A percentile compares a stretch with the other conserved stretches of the same genome.
phyloP scores from a whole-genome alignment of 139 green algal species.

The Chlamydomonas eustigma region DNA sequence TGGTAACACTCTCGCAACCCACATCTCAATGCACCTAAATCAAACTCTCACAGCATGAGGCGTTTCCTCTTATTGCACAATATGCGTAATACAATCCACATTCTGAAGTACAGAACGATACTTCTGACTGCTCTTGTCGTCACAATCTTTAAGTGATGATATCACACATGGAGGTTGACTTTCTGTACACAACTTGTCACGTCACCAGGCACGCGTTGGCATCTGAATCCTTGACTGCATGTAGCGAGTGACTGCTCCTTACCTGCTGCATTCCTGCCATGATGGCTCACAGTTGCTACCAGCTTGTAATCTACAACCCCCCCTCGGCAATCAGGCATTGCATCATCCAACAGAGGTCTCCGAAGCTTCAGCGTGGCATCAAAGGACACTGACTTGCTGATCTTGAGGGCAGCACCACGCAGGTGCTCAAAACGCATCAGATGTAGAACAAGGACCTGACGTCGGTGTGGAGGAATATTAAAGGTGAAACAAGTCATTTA shows the following conservation, averaged over 20 bases:
- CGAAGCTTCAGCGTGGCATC: slow-evolving; percentile 36
- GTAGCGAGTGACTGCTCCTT: background rate
- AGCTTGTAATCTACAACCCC: slow-evolving; percentile 54
- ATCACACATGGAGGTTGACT: no score
- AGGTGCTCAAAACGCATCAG: slow-evolving; percentile 67
- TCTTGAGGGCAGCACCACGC: slow-evolving; percentile 10
- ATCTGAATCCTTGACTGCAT: no score
- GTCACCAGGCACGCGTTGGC: no score
- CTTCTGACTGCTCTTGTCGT: no score
- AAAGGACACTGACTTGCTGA: slow-evolving; percentile 39
- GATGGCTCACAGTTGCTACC: slow-evolving; percentile 66
- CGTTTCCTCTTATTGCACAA: no score
- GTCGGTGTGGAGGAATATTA: background rate
- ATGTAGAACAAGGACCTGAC: slow-evolving; percentile 68
- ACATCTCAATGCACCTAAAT: no score
- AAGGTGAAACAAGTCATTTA: background rate
- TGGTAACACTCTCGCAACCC: no score
- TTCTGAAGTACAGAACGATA: no score
- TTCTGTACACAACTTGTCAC: no score
- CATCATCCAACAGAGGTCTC: slow-evolving; percentile 39
- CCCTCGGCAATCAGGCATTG: slow-evolving; percentile 42
- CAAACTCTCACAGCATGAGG: no score
- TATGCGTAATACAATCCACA: no score
- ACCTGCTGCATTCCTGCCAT: slow-evolving; percentile 51
- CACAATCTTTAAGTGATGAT: no score